Evolutionary conservation across 2,329 filamentous ascomycete species (phyloP), one percentile per base, ranked within the genome.

Genomic region (Fusarium setosum): DNA sequence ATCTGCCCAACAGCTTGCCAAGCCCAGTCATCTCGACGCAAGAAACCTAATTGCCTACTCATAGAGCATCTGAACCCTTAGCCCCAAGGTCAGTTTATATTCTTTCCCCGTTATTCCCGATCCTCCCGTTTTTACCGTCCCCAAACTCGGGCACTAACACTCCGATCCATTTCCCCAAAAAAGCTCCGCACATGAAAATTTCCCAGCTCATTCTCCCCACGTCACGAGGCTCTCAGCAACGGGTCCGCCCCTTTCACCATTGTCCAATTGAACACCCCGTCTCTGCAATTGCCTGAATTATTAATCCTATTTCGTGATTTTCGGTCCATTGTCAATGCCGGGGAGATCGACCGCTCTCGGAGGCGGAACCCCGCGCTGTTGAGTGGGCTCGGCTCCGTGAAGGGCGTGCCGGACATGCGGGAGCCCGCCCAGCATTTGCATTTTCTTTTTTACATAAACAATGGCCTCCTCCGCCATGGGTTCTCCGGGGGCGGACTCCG

Each of bases 301-400:
- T 29, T 15, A 21, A 40, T 40, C 34, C 20, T 5, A 26, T 44
- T 42, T 44, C 37, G 24, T 24, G 18, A 23, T 17, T 23, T 29
- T 32, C 56, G 50, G 42, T 21, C 32, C 37, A 31, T 21, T 24
- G 6, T 31, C 15, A 34, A 52, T 58, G 37, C 59, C 47, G 42
- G 53, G 29, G 56, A 18, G 48, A 59, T 59, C 38, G 23, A 20
- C 61, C 51, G 31, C 32, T 29, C 47, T 47, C 63, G 63, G 64
- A 60, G 50, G 47, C 31, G 51, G 32, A 67, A 61, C 65, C 65
- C 65, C 62, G 61, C 62, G 50, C 23, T 42, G 45, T 13, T 31
- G 24, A 13, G 15, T 13, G 23, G 32, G 20, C 17, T 31, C 29
- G 12, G 47, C 29, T 47, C 44, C 44, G 44, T 10, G 15, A 47